Conservation (phyloP, 163 green algal genomes). For the Chloromonas sp. region DNA sequence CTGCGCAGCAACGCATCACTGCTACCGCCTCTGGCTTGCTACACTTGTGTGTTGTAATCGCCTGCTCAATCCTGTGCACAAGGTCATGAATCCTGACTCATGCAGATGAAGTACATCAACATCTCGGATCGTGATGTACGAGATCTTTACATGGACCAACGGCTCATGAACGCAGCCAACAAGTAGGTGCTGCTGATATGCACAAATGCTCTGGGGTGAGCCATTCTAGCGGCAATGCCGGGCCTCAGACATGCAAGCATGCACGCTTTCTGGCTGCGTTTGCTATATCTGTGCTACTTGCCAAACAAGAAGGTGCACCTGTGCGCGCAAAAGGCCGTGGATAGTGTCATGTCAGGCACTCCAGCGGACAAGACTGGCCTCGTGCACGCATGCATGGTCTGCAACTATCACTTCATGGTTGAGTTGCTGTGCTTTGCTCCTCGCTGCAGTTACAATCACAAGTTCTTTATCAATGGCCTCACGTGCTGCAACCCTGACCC, state of each 20-base stretch:
- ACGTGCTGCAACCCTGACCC: constrained; percentile 32
- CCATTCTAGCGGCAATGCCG: not conserved
- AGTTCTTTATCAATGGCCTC: constrained; percentile 29
- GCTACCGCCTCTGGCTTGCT: no score
- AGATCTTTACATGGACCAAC: constrained; percentile 39
- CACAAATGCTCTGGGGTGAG: not conserved
- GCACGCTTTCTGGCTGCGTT: no score
- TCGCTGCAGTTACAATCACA: constrained; percentile 34
- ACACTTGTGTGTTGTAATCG: no score
- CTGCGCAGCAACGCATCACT: no score
- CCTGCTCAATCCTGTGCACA: no score
- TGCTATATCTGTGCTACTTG: not conserved
- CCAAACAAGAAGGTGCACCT: no score
- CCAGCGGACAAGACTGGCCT: no score
- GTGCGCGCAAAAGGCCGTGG: no score
- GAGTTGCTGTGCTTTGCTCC: not conserved
- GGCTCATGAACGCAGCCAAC: constrained; percentile 21
- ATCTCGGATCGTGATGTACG: constrained; percentile 32
- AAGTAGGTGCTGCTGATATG: constrained; percentile 17
- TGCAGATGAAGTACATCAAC: constrained; percentile 37
- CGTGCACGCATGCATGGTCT: not conserved
- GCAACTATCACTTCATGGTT: no score
- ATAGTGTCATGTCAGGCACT: no score
- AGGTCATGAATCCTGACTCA: not conserved
- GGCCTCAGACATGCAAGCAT: not conserved